A percentile compares a stretch with the other conserved stretches of the same genome.
Conservation (phyloP, 2,329 filamentous ascomycete genomes). For the Colletotrichum liaoningense region DNA sequence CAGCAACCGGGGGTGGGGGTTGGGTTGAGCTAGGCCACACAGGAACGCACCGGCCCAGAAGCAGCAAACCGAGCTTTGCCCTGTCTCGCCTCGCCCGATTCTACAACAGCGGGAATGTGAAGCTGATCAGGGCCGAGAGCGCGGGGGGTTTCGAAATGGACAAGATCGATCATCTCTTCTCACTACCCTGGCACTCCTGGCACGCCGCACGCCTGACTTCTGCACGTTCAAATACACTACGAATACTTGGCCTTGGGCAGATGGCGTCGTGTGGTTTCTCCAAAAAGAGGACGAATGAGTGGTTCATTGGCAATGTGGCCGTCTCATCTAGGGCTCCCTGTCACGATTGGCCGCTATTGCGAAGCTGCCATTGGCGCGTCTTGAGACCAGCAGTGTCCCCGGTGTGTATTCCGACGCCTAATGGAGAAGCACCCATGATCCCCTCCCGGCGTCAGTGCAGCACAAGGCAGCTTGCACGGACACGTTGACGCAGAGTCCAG, state of each 20-base stretch:
- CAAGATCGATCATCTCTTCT: not conserved
- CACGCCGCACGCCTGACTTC: too few species aligned
- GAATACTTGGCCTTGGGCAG: not conserved
- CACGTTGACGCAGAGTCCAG: not conserved
- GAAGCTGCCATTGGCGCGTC: slow-evolving; percentile 27
- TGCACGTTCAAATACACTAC: too few species aligned
- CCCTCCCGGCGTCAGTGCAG: slow-evolving; percentile 20
- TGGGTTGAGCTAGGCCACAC: not conserved
- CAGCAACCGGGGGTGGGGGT: not conserved
- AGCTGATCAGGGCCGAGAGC: not conserved
- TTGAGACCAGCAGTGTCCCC: slow-evolving; percentile 13
- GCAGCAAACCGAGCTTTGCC: not conserved
- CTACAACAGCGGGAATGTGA: not conserved
- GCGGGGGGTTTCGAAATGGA: not conserved
- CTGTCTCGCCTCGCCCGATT: not conserved
- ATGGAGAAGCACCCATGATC: slow-evolving; percentile 18
- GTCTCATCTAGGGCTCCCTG: slow-evolving; percentile 24
- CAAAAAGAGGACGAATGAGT: slow-evolving; percentile 23
- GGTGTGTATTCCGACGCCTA: slow-evolving; percentile 16
- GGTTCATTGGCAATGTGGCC: slow-evolving; percentile 18
- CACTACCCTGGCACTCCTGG: too few species aligned
- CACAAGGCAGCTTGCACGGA: slow-evolving; percentile 15
- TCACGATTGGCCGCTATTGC: slow-evolving; percentile 14
- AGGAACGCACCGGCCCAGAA: not conserved
- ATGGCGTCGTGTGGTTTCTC: slow-evolving; percentile 24